Conservation (phyloP, 345 rosid species). For the Eucalyptus sp. region DNA sequence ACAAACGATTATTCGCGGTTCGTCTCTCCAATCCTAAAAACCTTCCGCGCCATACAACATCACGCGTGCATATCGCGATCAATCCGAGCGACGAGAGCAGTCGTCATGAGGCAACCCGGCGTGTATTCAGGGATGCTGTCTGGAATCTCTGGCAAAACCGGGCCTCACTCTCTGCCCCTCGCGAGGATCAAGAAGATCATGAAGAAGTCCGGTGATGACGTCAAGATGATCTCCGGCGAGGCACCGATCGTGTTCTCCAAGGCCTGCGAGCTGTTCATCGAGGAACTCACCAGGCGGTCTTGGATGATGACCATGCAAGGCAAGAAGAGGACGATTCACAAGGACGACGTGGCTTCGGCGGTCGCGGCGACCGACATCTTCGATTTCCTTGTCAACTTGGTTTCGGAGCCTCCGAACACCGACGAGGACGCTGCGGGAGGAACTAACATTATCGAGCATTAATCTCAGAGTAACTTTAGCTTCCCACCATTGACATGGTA, state of each 20-base stretch:
- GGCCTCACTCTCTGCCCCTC: conserved; percentile 42
- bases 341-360: conserved; percentile 57
- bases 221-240: conserved; percentile 60
- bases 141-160: conserved; percentile 11
- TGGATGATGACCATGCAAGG: conserved; percentile 46
- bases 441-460: neutral
- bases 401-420: neutral
- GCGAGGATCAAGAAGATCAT: conserved; percentile 76
- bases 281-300: conserved; percentile 42
- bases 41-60: neutral
- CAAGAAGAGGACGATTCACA: conserved; percentile 49
- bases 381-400: conserved; percentile 46
- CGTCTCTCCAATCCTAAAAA: neutral
- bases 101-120: conserved; percentile 46
- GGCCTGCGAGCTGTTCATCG: conserved; percentile 56
- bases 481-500: neutral
- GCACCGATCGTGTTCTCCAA: conserved; percentile 52
- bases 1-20: neutral
- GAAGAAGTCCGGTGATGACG: conserved; percentile 49
- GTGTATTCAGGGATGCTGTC: conserved; percentile 30
- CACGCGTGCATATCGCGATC: neutral
- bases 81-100: neutral
- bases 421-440: neutral
- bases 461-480: neutral
- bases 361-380: conserved; percentile 39